Conservation (phyloP, 176 grass and related monocot genomes). For the Ensete ventricosum region DNA sequence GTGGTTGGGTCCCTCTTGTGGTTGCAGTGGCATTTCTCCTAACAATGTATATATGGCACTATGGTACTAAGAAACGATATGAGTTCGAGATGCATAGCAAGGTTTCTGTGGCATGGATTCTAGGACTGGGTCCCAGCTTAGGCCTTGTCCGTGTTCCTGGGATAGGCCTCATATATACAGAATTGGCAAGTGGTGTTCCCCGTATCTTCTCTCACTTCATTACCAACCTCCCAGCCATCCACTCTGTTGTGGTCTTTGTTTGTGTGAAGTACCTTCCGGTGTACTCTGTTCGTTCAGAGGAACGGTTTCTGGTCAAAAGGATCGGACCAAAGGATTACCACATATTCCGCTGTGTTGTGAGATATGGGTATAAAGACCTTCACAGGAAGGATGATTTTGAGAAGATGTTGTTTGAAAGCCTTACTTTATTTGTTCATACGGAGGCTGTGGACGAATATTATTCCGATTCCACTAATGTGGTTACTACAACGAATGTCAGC, state of each 20-base stretch:
- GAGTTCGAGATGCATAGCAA: constrained; percentile 99
- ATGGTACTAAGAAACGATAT: constrained; percentile 76
- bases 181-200: constrained; percentile 84
- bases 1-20: constrained; percentile 88
- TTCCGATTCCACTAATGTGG: constrained; percentile 34
- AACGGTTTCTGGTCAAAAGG: constrained; percentile 70
- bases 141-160: constrained; percentile 87
- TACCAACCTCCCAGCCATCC: constrained; percentile 89
- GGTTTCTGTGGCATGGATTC: constrained; percentile 98
- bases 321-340: constrained; percentile 89
- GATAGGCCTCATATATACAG: constrained; percentile 90
- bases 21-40: constrained; percentile 52
- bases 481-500: background rate
- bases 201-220: constrained; percentile 97
- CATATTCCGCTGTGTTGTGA: constrained; percentile 80
- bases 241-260: constrained; percentile 86
- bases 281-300: constrained; percentile 75
- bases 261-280: constrained; percentile 98
- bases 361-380: constrained; percentile 92
- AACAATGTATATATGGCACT: constrained; percentile 98
- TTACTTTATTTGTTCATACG: constrained; percentile 41
- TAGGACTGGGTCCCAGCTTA: constrained; percentile 83
- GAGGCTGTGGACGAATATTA: constrained; percentile 90
- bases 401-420: constrained; percentile 58
- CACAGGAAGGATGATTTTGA: constrained; percentile 97